phyloP scores from a whole-genome alignment of 2,329 filamentous ascomycete genomes.

The Fusarium tjaetaba region DNA sequence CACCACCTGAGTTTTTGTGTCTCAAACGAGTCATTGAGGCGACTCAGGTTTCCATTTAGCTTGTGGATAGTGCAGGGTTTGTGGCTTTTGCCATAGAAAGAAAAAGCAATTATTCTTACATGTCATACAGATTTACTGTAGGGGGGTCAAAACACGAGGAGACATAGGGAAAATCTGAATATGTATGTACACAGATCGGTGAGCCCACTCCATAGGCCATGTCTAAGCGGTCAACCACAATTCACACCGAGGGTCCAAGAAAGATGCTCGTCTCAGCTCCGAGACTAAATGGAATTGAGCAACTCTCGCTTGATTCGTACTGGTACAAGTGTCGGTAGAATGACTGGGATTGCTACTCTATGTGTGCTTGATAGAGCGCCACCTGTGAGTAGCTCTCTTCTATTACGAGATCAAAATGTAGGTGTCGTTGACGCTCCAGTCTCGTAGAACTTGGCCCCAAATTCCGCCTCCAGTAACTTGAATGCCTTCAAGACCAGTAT shows the following conservation, averaged over 20 bases:
- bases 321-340: not conserved
- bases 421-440: slow-evolving; percentile 64
- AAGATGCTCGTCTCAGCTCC: not conserved
- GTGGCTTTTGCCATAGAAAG: not conserved
- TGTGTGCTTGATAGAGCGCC: not conserved
- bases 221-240: not conserved
- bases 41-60: not conserved
- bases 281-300: not conserved
- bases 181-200: not conserved
- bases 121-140: slow-evolving; percentile 7
- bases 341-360: not conserved
- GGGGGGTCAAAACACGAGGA: slow-evolving; percentile 19
- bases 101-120: slow-evolving; percentile 21
- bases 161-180: not conserved
- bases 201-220: not conserved
- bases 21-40: slow-evolving; percentile 10
- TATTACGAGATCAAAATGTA: not conserved
- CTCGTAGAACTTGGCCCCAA: slow-evolving; percentile 71
- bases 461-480: slow-evolving; percentile 64
- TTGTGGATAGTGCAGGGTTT: not conserved
- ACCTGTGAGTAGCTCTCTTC: not conserved
- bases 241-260: not conserved
- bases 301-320: not conserved
- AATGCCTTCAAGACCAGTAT: slow-evolving; percentile 69
- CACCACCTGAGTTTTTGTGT: not conserved